Conservation (phyloP, 768 basidiomycete genomes). For the Tylopilus balloui region DNA sequence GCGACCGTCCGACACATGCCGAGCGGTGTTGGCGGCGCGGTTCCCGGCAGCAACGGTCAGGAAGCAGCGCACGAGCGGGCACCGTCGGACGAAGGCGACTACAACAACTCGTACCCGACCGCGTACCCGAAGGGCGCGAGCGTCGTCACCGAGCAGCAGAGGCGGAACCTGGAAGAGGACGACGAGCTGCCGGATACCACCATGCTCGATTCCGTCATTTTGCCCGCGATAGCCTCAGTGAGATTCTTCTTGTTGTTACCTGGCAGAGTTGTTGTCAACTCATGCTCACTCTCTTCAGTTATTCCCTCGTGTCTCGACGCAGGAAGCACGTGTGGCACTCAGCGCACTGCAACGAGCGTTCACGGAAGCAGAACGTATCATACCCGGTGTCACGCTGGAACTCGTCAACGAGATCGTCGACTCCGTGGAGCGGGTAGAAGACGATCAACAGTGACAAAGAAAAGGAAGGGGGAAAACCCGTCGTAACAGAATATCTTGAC, state of each 20-base stretch:
- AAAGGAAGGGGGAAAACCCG: too few relatives aligned
- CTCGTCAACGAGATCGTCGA: constrained; percentile 93
- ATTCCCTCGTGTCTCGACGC: constrained; percentile 88
- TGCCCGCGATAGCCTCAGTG: constrained; percentile 95
- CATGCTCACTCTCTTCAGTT: constrained; percentile 46
- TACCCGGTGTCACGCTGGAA: constrained; percentile 91
- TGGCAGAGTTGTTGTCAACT: constrained; percentile 5
- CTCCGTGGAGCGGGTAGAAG: constrained; percentile 86
- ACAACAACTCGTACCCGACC: constrained; percentile 53
- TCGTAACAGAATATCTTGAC: constrained; percentile 15
- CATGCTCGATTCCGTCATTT: constrained; percentile 94
- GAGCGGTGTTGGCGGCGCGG: constrained; percentile 23
- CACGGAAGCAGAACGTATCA: constrained; percentile 90
- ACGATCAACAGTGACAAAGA: constrained; percentile 41
- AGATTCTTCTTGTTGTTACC: constrained; percentile 26
- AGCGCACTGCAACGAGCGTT: constrained; percentile 87
- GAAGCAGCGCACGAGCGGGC: constrained; percentile 38
- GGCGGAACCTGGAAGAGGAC: constrained; percentile 48
- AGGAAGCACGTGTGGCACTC: constrained; percentile 83
- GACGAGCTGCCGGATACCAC: constrained; percentile 66
- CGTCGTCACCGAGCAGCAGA: constrained; percentile 33
- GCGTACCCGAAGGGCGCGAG: constrained; percentile 43
- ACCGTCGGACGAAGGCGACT: constrained; percentile 63
- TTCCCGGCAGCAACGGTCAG: constrained; percentile 22
- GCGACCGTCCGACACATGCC: constrained; percentile 66